Base-by-base conservation (phyloP, 2,329 filamentous ascomycete genomes). In the Pezicula carpinea region DNA sequence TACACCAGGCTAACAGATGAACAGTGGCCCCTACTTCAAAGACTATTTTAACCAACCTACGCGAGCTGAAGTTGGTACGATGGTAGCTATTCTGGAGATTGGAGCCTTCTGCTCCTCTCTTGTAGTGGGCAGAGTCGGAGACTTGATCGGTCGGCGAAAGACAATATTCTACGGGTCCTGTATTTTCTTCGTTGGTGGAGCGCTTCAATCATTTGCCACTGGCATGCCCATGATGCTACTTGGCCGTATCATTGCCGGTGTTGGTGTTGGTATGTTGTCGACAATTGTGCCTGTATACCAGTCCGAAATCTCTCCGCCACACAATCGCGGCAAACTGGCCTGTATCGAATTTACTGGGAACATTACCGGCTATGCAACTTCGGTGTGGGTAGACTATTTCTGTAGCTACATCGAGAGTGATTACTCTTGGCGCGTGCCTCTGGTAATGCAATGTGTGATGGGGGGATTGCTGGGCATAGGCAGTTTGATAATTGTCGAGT, bases 341-440 rank as follows among this genome's bases (percentile, higher is more conserved):
- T 97, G 93, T 66, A 97, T 99, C 56, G 93, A 99, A 66, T 99
- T 97, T 63, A 92, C 92, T 0, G 93, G 93, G 45, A 99, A 99
- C 68, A 95, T 99, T 53, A 85, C 89, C 51, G 93, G 93, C 26
- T 99, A 99, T 65, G 86, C 92, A 46, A 90, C 89, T 44, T 97
- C 92, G 58, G 92, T 97, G 18, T 99, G 93, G 93, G 92, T 97
- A 22, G 93, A 99, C 67, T 99, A 97, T 69, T 92, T 93, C 60
- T 96, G 91, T 69, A 93, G 88, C 48, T 96, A 77, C 64, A 97
- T 99, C 63, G 69, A 89, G 52, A 88, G 75, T 59, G 75, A 97
- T 65, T 77, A 85, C 71, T 89, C 93, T 2, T 99, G 93, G 93
- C 87, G 93, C 41, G 59, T 96, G 38, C 93, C 93, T 1, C 71